These are phyloP conservation scores for Talaromyces sp. DNA, from an alignment of 2,329 filamentous ascomycete species.

Conservation along the genomic window DNA sequence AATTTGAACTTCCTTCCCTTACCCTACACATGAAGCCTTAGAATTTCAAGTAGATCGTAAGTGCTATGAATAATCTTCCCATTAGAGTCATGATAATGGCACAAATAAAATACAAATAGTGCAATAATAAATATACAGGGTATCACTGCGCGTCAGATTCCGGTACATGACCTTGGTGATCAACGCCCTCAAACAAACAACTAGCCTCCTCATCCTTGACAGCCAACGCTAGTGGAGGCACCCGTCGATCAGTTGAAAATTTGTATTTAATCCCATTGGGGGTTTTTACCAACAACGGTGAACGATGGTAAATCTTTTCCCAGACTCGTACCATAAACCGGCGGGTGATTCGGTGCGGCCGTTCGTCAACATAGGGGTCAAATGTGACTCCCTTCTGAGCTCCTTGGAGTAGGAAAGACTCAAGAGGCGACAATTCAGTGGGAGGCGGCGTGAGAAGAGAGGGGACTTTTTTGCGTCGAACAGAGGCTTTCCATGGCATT, in stretches of 20 bases:
- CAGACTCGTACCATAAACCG: slow-evolving; percentile 34
- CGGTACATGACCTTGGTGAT: not conserved
- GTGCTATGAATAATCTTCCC: not conserved
- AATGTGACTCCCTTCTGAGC: slow-evolving; percentile 33
- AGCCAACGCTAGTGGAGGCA: not conserved
- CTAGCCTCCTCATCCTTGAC: slow-evolving; percentile 1
- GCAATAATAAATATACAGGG: not conserved
- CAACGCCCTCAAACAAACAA: slow-evolving; percentile 3
- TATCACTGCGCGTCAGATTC: not conserved
- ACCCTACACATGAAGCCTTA: too few relatives aligned
- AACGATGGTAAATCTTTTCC: slow-evolving; percentile 28
- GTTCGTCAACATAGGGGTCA: slow-evolving; percentile 23
- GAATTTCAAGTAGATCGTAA: too few relatives aligned
- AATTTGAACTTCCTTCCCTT: too few relatives aligned
- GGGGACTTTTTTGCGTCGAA: slow-evolving; percentile 17
- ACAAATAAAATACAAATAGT: not conserved
- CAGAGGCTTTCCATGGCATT: slow-evolving; percentile 24
- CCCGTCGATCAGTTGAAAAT: slow-evolving; percentile 19
- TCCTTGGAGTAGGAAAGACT: slow-evolving; percentile 28
- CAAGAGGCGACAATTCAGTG: slow-evolving; percentile 6
- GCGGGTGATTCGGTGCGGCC: slow-evolving; percentile 34
- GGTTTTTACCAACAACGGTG: slow-evolving; percentile 25
- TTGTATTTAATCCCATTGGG: slow-evolving; percentile 20
- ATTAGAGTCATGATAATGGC: not conserved
- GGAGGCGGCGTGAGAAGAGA: not conserved